A percentile compares a stretch with the other conserved stretches of the same genome.
Conservation (phyloP, 768 basidiomycete genomes). For the Glaciozyma antarctica region DNA sequence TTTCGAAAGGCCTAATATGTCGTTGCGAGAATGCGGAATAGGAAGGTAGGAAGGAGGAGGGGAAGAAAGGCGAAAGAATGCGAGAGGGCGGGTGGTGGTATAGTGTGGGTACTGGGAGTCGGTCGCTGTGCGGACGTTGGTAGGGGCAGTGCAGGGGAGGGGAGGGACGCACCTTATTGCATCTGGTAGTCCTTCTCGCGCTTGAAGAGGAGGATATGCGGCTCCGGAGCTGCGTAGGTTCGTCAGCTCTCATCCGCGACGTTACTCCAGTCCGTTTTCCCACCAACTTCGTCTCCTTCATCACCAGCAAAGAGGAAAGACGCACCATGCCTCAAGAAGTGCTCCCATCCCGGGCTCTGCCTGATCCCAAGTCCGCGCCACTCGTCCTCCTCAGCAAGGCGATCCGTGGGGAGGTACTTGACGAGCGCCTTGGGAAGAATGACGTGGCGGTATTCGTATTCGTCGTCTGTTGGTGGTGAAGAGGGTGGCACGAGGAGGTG, state of each 20-base stretch:
- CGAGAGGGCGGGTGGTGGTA: background rate
- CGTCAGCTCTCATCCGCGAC: background rate
- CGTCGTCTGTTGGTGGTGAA: constrained; percentile 19
- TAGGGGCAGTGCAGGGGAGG: background rate
- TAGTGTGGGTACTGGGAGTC: background rate
- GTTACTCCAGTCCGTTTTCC: background rate
- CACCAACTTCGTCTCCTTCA: background rate
- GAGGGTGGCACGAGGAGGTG: background rate
- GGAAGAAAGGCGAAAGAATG: background rate
- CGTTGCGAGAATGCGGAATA: background rate
- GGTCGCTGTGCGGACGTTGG: background rate
- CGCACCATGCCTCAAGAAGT: constrained; percentile 43
- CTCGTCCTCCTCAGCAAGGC: constrained; percentile 74
- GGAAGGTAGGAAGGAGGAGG: background rate
- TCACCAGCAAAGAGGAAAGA: background rate
- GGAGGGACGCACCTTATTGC: background rate
- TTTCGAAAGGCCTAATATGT: too few relatives aligned
- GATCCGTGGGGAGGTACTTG: constrained; percentile 80
- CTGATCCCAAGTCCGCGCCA: constrained; percentile 96
- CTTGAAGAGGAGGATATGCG: constrained; percentile 87
- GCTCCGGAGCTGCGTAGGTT: constrained; percentile 61
- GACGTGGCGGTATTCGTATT: constrained; percentile 52
- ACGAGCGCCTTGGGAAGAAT: constrained; percentile 90
- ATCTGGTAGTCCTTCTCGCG: constrained; percentile 44
- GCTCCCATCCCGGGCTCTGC: constrained; percentile 93